Conservation (phyloP, 2,329 filamentous ascomycete species). For the Ascochyta pisi region DNA sequence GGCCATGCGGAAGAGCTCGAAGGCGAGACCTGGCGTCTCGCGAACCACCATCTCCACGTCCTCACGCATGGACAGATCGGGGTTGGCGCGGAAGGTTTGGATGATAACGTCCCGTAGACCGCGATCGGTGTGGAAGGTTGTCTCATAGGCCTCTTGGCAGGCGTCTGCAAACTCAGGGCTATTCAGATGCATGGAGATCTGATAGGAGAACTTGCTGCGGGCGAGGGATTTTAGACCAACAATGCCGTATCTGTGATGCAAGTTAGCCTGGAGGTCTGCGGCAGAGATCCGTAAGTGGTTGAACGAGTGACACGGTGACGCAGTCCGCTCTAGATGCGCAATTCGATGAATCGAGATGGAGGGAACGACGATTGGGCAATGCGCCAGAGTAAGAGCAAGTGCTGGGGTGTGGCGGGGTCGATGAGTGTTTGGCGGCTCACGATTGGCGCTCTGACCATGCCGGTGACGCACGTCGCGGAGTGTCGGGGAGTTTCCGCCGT, state of each 20-base stretch:
- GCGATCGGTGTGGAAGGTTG: slow-evolving; percentile 58
- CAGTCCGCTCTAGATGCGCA: slow-evolving; percentile 25
- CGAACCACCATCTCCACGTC: slow-evolving; percentile 55
- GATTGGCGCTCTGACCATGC: slow-evolving; percentile 28
- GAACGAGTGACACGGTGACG: slow-evolving; percentile 26
- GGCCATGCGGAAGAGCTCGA: slow-evolving; percentile 58
- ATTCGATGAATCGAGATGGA: slow-evolving; percentile 9
- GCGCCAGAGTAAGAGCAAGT: not conserved
- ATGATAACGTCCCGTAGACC: slow-evolving; percentile 57
- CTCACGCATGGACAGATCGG: slow-evolving; percentile 53
- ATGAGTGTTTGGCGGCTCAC: slow-evolving; percentile 6
- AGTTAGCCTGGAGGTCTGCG: slow-evolving; percentile 30
- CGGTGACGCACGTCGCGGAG: slow-evolving; percentile 42
- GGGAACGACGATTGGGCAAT: slow-evolving; percentile 27
- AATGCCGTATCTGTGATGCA: slow-evolving; percentile 53
- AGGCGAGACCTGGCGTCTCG: slow-evolving; percentile 55
- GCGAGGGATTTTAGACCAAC: slow-evolving; percentile 55
- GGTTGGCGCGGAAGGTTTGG: slow-evolving; percentile 56
- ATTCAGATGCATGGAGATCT: slow-evolving; percentile 53
- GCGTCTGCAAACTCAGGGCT: slow-evolving; percentile 56
- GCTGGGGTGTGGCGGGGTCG: slow-evolving; percentile 9
- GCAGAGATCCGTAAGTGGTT: slow-evolving; percentile 16
- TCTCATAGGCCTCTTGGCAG: slow-evolving; percentile 58
- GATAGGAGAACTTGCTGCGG: slow-evolving; percentile 55
- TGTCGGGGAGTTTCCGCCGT: slow-evolving; percentile 35